Evolutionary conservation across 106 monocot genomes (phyloP).

Genomic region (Dioscorea zingiberensis): DNA sequence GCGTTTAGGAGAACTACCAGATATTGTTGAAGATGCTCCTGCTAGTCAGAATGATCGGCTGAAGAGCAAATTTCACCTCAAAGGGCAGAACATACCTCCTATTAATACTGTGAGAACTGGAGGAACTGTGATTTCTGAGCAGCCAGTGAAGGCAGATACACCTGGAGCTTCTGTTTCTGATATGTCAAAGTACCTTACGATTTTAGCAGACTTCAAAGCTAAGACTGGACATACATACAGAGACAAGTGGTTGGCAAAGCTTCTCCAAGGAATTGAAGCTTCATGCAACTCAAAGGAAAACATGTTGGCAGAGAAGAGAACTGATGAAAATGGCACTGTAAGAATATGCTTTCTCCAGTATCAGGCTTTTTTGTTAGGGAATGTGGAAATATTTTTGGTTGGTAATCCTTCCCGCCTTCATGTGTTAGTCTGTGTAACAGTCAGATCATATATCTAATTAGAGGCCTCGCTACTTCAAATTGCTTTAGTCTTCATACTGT

Average conservation of each 20-base stretch:
- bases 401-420: too few relatives aligned
- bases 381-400: too few relatives aligned
- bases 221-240: conserved; percentile 61
- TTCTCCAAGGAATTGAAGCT: conserved; percentile 60
- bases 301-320: conserved; percentile 18
- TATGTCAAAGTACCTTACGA: conserved; percentile 38
- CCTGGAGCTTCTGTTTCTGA: conserved; percentile 46
- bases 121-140: conserved; percentile 18
- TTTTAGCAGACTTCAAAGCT: conserved; percentile 59
- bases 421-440: too few relatives aligned
- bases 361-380: too few relatives aligned
- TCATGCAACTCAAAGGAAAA: conserved; percentile 43
- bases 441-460: too few relatives aligned
- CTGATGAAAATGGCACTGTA: conserved; percentile 7
- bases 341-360: too few relatives aligned
- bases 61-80: conserved; percentile 36
- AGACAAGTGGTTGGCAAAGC: conserved; percentile 84
- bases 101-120: conserved; percentile 55
- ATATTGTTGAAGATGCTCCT: conserved; percentile 38
- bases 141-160: conserved; percentile 43
- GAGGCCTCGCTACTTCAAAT: too few relatives aligned
- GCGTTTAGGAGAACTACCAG: conserved; percentile 73
- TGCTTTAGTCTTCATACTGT: too few relatives aligned
- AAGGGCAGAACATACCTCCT: conserved; percentile 31
- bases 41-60: conserved; percentile 19